Percentiles rank a stretch among this genome's conserved stretches.
Conservation (phyloP, 176 grass and related monocot species). For the Oryza longistaminata region DNA sequence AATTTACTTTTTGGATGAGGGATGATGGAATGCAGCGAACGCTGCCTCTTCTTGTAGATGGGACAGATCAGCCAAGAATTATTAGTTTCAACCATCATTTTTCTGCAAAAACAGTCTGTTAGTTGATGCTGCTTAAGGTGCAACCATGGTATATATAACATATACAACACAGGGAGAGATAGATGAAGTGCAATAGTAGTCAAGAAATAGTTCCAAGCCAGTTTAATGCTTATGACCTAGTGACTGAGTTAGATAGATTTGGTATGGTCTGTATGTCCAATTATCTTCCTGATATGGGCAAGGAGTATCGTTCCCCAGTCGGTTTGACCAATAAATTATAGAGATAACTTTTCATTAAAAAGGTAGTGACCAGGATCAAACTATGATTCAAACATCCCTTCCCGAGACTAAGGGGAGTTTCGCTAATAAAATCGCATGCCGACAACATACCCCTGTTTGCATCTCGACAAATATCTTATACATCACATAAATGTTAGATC, state of each 20-base stretch:
- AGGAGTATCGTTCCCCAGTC: neutral
- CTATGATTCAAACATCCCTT: too few relatives aligned
- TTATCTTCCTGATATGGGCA: neutral
- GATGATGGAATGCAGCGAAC: neutral
- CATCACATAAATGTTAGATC: too few relatives aligned
- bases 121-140: neutral
- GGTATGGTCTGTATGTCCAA: neutral
- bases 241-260: neutral
- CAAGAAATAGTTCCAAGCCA: neutral
- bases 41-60: neutral
- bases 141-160: neutral
- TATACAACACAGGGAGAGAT: neutral
- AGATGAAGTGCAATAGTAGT: too few relatives aligned
- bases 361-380: too few relatives aligned
- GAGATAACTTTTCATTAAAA: neutral
- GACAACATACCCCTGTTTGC: too few relatives aligned
- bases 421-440: too few relatives aligned
- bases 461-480: too few relatives aligned
- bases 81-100: neutral
- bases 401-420: too few relatives aligned
- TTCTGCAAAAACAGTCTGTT: neutral
- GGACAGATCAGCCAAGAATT: neutral
- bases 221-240: neutral
- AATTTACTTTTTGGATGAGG: neutral
- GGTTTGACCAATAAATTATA: neutral